Evolutionary conservation across 179 eudicot genomes (phyloP).

Genomic region (Spergularia azorica): DNA sequence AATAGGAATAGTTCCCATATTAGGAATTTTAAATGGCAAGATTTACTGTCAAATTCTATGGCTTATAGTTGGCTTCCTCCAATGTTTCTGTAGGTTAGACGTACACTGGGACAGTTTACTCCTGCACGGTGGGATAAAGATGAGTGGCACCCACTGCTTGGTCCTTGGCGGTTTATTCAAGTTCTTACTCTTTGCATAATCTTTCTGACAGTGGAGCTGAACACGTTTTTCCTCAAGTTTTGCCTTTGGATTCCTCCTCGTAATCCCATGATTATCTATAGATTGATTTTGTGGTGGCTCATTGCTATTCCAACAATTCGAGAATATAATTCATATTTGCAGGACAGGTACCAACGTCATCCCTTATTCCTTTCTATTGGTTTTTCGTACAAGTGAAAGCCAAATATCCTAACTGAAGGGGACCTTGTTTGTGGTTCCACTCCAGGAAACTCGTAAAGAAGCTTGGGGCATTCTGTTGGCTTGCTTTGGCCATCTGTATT

Average conservation of each 20-base stretch:
- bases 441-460: conserved; percentile 81
- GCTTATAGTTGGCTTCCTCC: conserved; percentile 4
- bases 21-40: background rate
- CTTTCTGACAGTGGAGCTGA: conserved; percentile 92
- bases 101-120: conserved; percentile 91
- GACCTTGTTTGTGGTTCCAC: background rate
- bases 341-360: conserved; percentile 63
- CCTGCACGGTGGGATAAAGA: conserved; percentile 99
- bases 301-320: conserved; percentile 97
- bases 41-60: background rate
- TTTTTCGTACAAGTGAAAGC: background rate
- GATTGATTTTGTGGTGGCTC: conserved; percentile 98
- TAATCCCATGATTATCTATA: conserved; percentile 74
- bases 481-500: conserved; percentile 92
- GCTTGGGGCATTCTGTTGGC: conserved; percentile 97
- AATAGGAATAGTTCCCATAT: background rate
- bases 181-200: conserved; percentile 78
- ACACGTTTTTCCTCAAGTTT: conserved; percentile 95
- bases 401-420: background rate
- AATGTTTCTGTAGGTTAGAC: conserved; percentile 61
- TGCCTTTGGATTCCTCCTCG: conserved; percentile 99
- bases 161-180: conserved; percentile 95
- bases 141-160: conserved; percentile 98
- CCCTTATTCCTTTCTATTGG: background rate
- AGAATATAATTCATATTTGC: conserved; percentile 94